Conservation (phyloP, 352 stramenopile genomes). For the Phytopythium mirpurense region DNA sequence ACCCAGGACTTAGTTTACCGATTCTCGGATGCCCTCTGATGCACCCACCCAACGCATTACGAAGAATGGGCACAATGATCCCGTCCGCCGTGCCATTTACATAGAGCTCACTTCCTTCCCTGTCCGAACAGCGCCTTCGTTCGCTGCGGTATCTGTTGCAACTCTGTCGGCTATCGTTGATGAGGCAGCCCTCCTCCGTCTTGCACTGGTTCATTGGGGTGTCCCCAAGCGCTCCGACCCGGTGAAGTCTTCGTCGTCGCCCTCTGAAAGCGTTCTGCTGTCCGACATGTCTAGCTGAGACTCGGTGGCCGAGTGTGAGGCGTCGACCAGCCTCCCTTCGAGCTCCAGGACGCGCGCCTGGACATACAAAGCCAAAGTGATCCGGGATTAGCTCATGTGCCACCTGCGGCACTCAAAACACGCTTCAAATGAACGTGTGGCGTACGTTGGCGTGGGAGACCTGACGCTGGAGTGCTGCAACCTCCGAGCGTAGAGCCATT, state of each 20-base stretch:
- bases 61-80: conserved; percentile 1
- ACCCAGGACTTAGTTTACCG: conserved; percentile 37
- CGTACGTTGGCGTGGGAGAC: conserved; percentile 56
- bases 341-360: conserved; percentile 5
- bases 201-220: background rate
- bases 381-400: no score
- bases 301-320: background rate
- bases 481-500: conserved; percentile 39
- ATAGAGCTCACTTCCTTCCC: background rate
- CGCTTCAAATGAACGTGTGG: background rate
- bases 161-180: background rate
- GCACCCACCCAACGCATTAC: background rate
- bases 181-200: background rate
- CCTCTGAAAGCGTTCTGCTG: background rate
- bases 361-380: background rate
- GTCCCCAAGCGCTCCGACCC: background rate
- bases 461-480: conserved; percentile 58
- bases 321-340: conserved; percentile 4
- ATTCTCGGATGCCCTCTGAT: conserved; percentile 36
- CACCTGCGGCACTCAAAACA: background rate
- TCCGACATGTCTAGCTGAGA: background rate
- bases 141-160: background rate
- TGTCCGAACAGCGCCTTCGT: background rate
- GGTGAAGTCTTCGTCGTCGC: background rate
- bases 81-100: background rate